phyloP scores from a whole-genome alignment of 768 basidiomycete species.

The Pleurotus tuber-regium region DNA sequence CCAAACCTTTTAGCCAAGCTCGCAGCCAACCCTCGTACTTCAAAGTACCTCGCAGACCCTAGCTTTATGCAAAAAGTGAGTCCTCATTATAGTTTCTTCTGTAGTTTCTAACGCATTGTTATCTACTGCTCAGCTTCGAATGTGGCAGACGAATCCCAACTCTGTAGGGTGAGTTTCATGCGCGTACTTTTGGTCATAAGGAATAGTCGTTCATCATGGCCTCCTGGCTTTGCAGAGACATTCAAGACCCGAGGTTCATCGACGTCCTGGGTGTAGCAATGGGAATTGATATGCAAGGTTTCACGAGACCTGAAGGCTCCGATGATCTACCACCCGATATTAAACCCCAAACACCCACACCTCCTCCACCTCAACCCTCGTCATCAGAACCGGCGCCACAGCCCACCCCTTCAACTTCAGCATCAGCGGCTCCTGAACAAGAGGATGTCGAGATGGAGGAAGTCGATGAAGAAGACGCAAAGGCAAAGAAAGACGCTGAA shows the following conservation, averaged over 20 bases:
- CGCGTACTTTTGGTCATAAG: no score
- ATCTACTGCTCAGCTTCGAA: slow-evolving; percentile 56
- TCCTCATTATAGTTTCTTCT: background rate
- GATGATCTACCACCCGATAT: slow-evolving; percentile 62
- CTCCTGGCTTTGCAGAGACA: slow-evolving; percentile 34
- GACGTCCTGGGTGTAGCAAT: slow-evolving; percentile 90
- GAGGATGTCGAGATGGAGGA: slow-evolving; percentile 70
- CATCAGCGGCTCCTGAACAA: slow-evolving; percentile 25
- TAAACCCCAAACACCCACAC: slow-evolving; percentile 27
- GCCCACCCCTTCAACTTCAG: slow-evolving; percentile 27
- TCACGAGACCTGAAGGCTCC: slow-evolving; percentile 77
- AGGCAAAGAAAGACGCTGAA: slow-evolving; percentile 75
- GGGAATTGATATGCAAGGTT: slow-evolving; percentile 90
- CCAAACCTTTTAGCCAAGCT: slow-evolving; percentile 83
- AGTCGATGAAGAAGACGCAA: slow-evolving; percentile 66
- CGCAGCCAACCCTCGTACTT: slow-evolving; percentile 82
- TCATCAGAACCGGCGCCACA: slow-evolving; percentile 29
- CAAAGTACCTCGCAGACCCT: slow-evolving; percentile 81
- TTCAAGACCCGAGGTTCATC: slow-evolving; percentile 90
- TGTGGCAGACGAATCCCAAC: slow-evolving; percentile 66
- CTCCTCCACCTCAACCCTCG: slow-evolving; percentile 39
- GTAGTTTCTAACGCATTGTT: background rate
- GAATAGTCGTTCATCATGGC: no score
- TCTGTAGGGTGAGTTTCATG: slow-evolving; percentile 53
- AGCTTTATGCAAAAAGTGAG: slow-evolving; percentile 55